Conservation (phyloP, 2,329 filamentous ascomycete species). For the Eutypa lata region DNA sequence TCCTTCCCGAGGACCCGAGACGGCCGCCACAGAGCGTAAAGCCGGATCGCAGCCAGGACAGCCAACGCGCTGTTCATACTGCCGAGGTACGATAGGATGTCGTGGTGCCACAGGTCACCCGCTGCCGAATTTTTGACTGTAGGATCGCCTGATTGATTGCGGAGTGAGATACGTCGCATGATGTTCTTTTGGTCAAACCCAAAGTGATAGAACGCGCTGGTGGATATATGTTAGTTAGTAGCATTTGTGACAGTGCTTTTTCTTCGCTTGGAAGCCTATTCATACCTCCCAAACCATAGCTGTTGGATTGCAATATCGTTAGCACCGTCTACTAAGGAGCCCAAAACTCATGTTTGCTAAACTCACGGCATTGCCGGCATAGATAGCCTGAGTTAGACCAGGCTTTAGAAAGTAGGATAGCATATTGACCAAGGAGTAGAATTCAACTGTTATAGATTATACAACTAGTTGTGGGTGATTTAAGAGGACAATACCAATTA, state of each 20-base stretch:
- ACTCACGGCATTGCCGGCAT: slow-evolving; percentile 19
- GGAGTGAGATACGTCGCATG: slow-evolving; percentile 15
- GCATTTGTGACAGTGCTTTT: background rate
- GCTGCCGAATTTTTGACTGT: slow-evolving; percentile 4
- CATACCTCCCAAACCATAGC: background rate
- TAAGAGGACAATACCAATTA: no score
- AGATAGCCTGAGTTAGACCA: slow-evolving; percentile 11
- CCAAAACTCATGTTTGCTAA: background rate
- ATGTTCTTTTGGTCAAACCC: slow-evolving; percentile 11
- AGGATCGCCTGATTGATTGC: slow-evolving; percentile 6
- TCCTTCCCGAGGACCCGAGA: slow-evolving; percentile 16
- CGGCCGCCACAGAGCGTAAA: slow-evolving; percentile 12
- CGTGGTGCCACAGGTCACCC: slow-evolving; percentile 23
- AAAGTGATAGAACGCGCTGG: slow-evolving; percentile 17
- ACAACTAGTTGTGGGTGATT: no score
- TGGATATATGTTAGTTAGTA: background rate
- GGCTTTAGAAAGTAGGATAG: background rate
- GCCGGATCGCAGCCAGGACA: slow-evolving; percentile 14
- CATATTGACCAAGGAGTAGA: no score
- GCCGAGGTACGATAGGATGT: slow-evolving; percentile 22
- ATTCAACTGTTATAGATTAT: no score
- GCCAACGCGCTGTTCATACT: slow-evolving; percentile 19
- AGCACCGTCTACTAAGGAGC: background rate
- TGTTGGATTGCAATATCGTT: background rate
- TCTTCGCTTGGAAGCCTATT: background rate